Base-by-base conservation (phyloP, 164 flowering plant genomes). In the Macadamia integrifolia region DNA sequence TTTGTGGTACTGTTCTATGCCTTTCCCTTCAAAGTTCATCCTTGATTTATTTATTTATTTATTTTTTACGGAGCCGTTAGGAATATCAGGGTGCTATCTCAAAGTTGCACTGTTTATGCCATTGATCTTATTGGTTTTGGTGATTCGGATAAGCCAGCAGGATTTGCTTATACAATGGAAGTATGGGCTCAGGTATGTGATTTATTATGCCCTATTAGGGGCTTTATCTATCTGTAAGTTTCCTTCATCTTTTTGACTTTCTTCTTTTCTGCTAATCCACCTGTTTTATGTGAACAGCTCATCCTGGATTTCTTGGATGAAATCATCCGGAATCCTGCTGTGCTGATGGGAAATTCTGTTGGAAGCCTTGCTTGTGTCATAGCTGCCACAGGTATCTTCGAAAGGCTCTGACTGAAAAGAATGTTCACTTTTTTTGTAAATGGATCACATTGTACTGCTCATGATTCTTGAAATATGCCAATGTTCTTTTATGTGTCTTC, bases 321-420 rank as follows among this genome's bases (percentile, higher is more conserved):
- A 75, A 70, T 93, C 44, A 76, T 93, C 71, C 80, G 83, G 73
- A 85, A 73, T 73, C 98, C 98, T 57, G 81, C 96, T 14, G 87
- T 93, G 53, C 75, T 93, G 32, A 67, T 91, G 43, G 97, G 97
- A 4, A 93, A 93, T 77, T 93, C 98, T 53, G 87, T 91, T 43
- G 98, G 98, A 55, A 93, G 98, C 79, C 96, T 93, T 71, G 98
- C 96, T 66, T 91, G 97, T 75, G 83, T 91, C 3, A 88, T 93
- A 75, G 92, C 94, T 76, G 92, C 97, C 68, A 83, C 97, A 72
- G 95, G 96, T 89, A 62, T 13, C 55, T 31, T 50, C 44, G n/a
- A 18, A 8, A 43, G 28, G 28, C 17, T n/a, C 50, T 15, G 4
- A 8, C 13, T 35, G 8, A 9, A 10, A 13, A 14, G 62, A 32